Evolutionary conservation across 2,329 filamentous ascomycete species (phyloP).

Genomic region (Pseudocercospora vitis): DNA sequence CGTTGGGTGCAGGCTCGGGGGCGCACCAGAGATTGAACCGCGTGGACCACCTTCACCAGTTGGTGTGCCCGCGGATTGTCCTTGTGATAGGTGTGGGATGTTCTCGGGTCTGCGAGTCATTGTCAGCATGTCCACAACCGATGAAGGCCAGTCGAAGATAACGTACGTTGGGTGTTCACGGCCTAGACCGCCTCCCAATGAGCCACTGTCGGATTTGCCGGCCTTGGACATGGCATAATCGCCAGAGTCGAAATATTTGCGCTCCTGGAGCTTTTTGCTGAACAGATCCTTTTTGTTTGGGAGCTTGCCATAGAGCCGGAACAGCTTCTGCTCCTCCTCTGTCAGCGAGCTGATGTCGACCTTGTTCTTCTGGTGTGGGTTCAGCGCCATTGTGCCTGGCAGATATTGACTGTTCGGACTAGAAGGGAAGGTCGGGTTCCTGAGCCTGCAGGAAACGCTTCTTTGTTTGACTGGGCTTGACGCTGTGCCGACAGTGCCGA

Average conservation of each 20-base stretch:
- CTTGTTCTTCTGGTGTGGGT: slow-evolving; percentile 98
- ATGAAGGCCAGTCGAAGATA: slow-evolving; percentile 34
- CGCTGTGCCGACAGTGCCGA: not conserved
- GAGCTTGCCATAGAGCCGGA: slow-evolving; percentile 96
- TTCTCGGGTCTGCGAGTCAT: slow-evolving; percentile 36
- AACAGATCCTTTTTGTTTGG: slow-evolving; percentile 94
- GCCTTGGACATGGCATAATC: slow-evolving; percentile 95
- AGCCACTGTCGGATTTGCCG: slow-evolving; percentile 87
- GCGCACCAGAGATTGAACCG: slow-evolving; percentile 27
- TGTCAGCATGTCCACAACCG: slow-evolving; percentile 13
- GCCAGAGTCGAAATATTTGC: slow-evolving; percentile 95
- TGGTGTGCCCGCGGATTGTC: slow-evolving; percentile 26
- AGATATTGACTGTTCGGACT: not conserved
- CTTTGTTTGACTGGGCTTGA: slow-evolving; percentile 1
- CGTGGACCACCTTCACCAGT: slow-evolving; percentile 22
- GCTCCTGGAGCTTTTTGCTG: slow-evolving; percentile 98
- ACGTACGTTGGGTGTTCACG: slow-evolving; percentile 80
- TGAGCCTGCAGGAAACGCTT: slow-evolving; percentile 8
- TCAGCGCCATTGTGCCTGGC: slow-evolving; percentile 55
- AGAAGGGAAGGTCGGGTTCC: not conserved
- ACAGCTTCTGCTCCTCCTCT: slow-evolving; percentile 92
- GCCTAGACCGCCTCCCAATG: slow-evolving; percentile 77
- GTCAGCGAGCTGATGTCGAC: slow-evolving; percentile 89
- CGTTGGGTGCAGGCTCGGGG: slow-evolving; percentile 42
- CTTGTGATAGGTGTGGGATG: slow-evolving; percentile 40